Evolutionary conservation across 768 basidiomycete genomes (phyloP), one percentile per base, ranked within the genome.

Genomic region (Tylopilus plumbeoviolaceoides): DNA sequence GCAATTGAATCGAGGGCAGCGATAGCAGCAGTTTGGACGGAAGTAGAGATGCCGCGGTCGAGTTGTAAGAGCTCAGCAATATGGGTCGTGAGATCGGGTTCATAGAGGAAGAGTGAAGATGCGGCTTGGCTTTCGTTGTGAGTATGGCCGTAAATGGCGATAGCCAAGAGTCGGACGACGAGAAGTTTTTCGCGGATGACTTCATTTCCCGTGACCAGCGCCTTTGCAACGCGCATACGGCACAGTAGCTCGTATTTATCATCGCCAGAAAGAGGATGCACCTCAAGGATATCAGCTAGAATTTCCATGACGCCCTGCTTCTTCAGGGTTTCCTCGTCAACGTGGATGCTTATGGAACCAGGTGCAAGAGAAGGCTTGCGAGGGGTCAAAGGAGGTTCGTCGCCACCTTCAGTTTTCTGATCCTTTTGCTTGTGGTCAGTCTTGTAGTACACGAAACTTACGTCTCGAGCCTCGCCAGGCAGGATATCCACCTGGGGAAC

Each of bases 61-160:
- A 90, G 80, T 62, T 91, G 90, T 38, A 98, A 78, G 21, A 98
- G 78, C 62, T 95, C 92, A 11, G 94, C 91, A 53, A 98, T 77
- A 63, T 95, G 91, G 1, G 79, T 74, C 59, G 97, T 85, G 48
- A 98, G 77, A 62, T 97, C 95, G 7, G 95, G 95, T 67, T 98
- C 95, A 63, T 93, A 95, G 11, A 98, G 78, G 74, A 98, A 95
- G 40, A 98, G 77, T 8, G 86, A 81, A 5, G 88, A 82, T 38
- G 84, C 79, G 2, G 91, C 89, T 65, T 87, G 83, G 36, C 78
- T 76, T 70, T 98, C 95, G 41, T 76, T 67, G 64, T 91, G 85
- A 48, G 91, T 91, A 68, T 92, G 91, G 28, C 89, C 89, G 63
- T 91, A 98, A 43, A 95, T 89, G 21, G 93, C 89, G 52, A 95